A percentile compares a stretch with the other conserved stretches of the same genome.
Conservation (phyloP, 73 alveolate genomes). For the Urostyla sp. region DNA sequence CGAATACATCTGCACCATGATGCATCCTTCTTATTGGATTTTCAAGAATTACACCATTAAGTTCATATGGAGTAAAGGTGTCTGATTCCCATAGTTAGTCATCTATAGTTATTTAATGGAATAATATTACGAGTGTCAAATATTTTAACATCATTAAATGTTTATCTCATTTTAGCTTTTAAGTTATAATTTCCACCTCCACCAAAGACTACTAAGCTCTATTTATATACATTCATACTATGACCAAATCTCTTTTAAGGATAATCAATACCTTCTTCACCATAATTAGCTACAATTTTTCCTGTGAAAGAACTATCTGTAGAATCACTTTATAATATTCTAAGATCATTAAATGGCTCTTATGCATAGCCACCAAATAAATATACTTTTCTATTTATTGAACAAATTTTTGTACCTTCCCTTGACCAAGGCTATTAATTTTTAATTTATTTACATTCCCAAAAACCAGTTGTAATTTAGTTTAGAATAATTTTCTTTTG, state of each 20-base stretch:
- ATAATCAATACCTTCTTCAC: slow-evolving; percentile 12
- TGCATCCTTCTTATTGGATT: slow-evolving; percentile 49
- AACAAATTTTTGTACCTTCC: slow-evolving; percentile 24
- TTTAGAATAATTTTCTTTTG: neutral
- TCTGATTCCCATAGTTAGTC: slow-evolving; percentile 11
- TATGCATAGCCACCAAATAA: slow-evolving; percentile 56
- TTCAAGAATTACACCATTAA: slow-evolving; percentile 24
- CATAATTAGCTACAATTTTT: slow-evolving; percentile 3
- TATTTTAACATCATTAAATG: slow-evolving; percentile 37
- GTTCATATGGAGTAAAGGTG: slow-evolving; percentile 22
- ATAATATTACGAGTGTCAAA: slow-evolving; percentile 33
- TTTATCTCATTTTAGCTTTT: slow-evolving; percentile 16
- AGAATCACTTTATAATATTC: slow-evolving; percentile 1
- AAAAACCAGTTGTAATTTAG: slow-evolving; percentile 9
- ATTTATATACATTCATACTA: slow-evolving; percentile 2
- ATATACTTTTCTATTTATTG: slow-evolving; percentile 17
- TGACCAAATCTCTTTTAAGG: slow-evolving; percentile 54
- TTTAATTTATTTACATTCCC: slow-evolving; percentile 1
- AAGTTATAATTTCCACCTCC: slow-evolving; percentile 45
- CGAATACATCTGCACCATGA: slow-evolving; percentile 51
- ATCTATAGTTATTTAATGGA: neutral
- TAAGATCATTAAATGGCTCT: slow-evolving; percentile 29
- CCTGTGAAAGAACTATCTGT: neutral
- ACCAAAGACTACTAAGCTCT: slow-evolving; percentile 31
- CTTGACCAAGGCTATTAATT: slow-evolving; percentile 30